Base-by-base conservation (phyloP, 2,329 filamentous ascomycete species). In the Penicillium sp. region DNA sequence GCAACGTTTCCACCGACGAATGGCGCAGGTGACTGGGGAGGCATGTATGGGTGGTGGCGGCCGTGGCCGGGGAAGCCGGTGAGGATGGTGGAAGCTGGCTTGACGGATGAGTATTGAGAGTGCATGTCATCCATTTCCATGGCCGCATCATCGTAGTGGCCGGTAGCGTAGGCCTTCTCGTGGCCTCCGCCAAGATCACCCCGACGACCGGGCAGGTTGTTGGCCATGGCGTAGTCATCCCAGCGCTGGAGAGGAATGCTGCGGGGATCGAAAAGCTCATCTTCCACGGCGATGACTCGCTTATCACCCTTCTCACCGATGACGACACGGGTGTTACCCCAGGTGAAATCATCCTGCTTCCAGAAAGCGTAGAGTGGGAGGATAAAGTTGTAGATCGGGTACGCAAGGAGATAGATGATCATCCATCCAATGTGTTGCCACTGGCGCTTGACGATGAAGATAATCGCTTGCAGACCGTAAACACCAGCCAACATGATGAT, bases 351-450 rank as follows among this genome's bases (percentile, higher is more conserved):
- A 76, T 99, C 94, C 75, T 97, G 92, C 77, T 97, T 96, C 94
- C 94, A 99, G 87, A 99, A 99, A 0, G 93, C 96, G 79, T 97
- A 99, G 60, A 99, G 79, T 0, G 94, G 94, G 11, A 99, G 83
- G 59, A 95, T 71, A 67, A 99, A 90, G 4, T 89, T 94, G 79
- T 93, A 97, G 65, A 99, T 89, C 0, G 94, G 94, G 79, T 90
- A 97, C 2, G 94, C 94, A n/a, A 95, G 65, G 59, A 99, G 83
- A 77, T 99, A 99, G 71, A 99, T 97, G 62, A 99, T 88, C 92
- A 99, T 97, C 94, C 94, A 99, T 64, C 94, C 94, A 57, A 99
- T 85, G 71, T 97, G 93, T 73, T 99, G 92, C 94, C 94, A 99
- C 75, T 97, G 91, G 49, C 94, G 84, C 80, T 96, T 97, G 66